Evolutionary conservation across 2,329 filamentous ascomycete species (phyloP).

Genomic region (Thyridium curvatum): DNA sequence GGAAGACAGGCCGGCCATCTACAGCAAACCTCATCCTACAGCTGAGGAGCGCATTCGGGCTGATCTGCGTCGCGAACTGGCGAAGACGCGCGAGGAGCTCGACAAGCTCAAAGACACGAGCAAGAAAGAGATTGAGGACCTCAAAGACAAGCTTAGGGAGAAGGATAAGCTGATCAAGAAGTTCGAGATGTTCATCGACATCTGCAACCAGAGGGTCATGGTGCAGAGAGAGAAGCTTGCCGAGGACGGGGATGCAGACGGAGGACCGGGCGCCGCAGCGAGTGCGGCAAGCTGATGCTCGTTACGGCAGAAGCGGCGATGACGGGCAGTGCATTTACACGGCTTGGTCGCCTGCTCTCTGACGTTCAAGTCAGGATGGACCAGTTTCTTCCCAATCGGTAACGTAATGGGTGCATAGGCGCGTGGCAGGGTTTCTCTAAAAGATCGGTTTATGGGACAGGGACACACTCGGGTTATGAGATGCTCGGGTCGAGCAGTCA

Average conservation of each 20-base stretch:
- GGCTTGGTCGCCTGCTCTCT: too few relatives aligned
- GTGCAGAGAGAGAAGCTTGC: slow-evolving; percentile 50
- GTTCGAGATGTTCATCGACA: slow-evolving; percentile 66
- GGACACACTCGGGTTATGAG: too few relatives aligned
- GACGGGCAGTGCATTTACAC: too few relatives aligned
- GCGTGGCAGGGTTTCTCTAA: too few relatives aligned
- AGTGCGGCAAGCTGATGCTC: too few relatives aligned
- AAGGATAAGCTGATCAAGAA: slow-evolving; percentile 57
- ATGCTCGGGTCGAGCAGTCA: too few relatives aligned
- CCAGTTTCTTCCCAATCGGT: too few relatives aligned
- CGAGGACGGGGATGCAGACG: slow-evolving; percentile 15
- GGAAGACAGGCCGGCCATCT: slow-evolving; percentile 57
- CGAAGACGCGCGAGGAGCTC: slow-evolving; percentile 50
- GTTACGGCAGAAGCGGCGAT: too few relatives aligned
- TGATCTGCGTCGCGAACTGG: slow-evolving; percentile 54
- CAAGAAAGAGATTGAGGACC: slow-evolving; percentile 49
- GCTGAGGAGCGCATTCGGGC: slow-evolving; percentile 58
- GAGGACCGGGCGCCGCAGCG: too few relatives aligned
- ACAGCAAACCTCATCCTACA: slow-evolving; percentile 58
- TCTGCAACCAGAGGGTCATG: slow-evolving; percentile 62
- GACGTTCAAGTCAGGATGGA: too few relatives aligned
- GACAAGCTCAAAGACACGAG: slow-evolving; percentile 49
- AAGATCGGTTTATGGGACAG: too few relatives aligned
- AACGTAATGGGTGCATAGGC: too few relatives aligned
- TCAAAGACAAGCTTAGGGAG: slow-evolving; percentile 54